Percentiles rank a stretch among this genome's conserved stretches.
Evolutionary conservation across 2,329 filamentous ascomycete species (phyloP).

Genomic region (Raffaelea deltoideospora): DNA sequence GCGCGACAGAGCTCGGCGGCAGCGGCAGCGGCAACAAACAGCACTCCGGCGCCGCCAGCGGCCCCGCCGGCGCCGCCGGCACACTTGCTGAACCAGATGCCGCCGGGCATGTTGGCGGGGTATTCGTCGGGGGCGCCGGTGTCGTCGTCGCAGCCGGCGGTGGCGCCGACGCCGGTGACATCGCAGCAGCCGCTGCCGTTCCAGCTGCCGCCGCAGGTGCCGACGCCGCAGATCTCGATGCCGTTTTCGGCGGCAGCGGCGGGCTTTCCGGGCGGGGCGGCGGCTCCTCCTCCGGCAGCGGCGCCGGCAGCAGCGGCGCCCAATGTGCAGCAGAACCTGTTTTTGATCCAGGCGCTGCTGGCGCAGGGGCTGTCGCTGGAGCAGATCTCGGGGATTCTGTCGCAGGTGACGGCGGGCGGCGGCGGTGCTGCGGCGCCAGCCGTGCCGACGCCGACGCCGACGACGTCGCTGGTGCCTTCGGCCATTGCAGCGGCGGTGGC

Average conservation of each 20-base stretch:
- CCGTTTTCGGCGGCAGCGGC: conserved; percentile 16
- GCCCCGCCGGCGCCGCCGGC: conserved; percentile 5
- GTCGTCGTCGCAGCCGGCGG: conserved; percentile 25
- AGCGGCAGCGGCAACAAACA: too few species aligned
- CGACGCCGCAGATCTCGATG: conserved; percentile 12
- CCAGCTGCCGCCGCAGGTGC: conserved; percentile 13
- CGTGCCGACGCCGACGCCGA: conserved; percentile 1
- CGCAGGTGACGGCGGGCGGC: conserved; percentile 28
- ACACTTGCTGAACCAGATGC: conserved; percentile 9
- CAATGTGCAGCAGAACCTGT: conserved; percentile 54
- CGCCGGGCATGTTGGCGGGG: conserved; percentile 14
- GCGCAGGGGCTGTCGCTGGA: conserved; percentile 65
- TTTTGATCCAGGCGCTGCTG: conserved; percentile 59
- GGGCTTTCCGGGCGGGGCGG: background rate
- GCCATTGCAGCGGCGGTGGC: conserved; percentile 13
- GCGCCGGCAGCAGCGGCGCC: conserved; percentile 14
- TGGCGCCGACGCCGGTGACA: conserved; percentile 22
- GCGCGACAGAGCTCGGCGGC: conserved; percentile 54
- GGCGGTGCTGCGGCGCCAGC: conserved; percentile 15
- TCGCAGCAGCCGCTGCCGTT: conserved; percentile 28
- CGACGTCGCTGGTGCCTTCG: conserved; percentile 6
- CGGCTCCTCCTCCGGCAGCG: background rate
- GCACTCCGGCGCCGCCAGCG: conserved; percentile 30
- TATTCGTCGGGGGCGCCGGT: too few species aligned
- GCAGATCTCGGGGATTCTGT: conserved; percentile 50